Conservation (phyloP, 495 filamentous ascomycete genomes). For the Letharia columbiana region DNA sequence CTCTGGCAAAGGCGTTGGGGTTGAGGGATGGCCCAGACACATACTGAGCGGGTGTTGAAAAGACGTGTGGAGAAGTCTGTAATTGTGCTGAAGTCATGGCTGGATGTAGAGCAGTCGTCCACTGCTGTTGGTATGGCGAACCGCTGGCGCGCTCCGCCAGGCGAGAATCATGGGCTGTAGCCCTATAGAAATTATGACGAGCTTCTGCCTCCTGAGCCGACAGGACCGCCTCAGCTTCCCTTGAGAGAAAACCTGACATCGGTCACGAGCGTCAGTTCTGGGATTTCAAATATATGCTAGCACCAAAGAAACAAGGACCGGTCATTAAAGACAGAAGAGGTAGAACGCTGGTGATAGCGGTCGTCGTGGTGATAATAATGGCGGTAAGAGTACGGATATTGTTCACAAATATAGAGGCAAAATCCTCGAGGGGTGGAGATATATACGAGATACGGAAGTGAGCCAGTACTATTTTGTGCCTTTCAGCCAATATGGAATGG, state of each 20-base stretch:
- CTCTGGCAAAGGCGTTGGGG: constrained; percentile 5
- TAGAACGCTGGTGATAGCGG: not conserved
- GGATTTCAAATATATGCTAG: not conserved
- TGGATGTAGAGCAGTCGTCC: constrained; percentile 7
- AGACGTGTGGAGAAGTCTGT: constrained; percentile 10
- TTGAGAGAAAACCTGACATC: constrained; percentile 27
- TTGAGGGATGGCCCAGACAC: constrained; percentile 10
- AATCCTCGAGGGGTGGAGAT: not conserved
- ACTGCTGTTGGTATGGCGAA: constrained; percentile 17
- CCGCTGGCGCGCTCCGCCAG: constrained; percentile 4
- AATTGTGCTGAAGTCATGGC: constrained; percentile 6
- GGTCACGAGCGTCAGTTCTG: constrained; percentile 1
- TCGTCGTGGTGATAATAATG: constrained; percentile 1
- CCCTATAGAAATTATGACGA: constrained; percentile 25
- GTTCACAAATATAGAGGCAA: not conserved
- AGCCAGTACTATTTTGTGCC: not conserved
- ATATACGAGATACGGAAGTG: not conserved
- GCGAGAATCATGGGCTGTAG: constrained; percentile 21
- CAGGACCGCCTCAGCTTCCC: constrained; percentile 28
- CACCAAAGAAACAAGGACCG: not conserved
- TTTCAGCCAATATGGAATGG: constrained; percentile 1
- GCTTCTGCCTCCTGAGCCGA: constrained; percentile 26
- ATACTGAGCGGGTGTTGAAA: constrained; percentile 16
- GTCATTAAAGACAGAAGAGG: not conserved
- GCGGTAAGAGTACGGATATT: not conserved